A percentile compares a stretch with the other conserved stretches of the same genome.
These are phyloP conservation scores for Linum tenue DNA, from an alignment of 345 rosid species.

Conservation along the genomic window DNA sequence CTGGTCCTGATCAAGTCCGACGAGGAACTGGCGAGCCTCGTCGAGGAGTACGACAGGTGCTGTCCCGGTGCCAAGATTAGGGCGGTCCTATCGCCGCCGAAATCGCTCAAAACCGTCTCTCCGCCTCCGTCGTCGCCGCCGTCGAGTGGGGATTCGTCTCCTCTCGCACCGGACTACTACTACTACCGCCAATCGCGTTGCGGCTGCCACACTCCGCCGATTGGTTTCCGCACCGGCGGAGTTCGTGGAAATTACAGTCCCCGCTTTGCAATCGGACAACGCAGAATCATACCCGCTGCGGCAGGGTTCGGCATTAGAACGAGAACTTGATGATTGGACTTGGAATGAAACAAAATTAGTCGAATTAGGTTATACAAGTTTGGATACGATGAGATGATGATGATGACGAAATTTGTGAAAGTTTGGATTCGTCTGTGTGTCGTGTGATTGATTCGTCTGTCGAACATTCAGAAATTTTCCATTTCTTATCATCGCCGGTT, in stretches of 20 bases:
- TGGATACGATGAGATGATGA: background rate
- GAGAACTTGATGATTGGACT: background rate
- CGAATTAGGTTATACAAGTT: background rate
- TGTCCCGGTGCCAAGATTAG: slow-evolving; percentile 22
- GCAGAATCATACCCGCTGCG: background rate
- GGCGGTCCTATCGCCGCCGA: slow-evolving; percentile 19
- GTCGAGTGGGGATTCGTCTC: slow-evolving; percentile 32
- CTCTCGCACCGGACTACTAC: background rate
- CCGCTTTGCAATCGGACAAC: background rate
- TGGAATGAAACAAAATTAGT: too few species aligned
- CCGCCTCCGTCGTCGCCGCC: slow-evolving; percentile 31
- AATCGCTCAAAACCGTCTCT: slow-evolving; percentile 37
- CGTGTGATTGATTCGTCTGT: too few species aligned
- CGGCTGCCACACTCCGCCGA: slow-evolving; percentile 20
- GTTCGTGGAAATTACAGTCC: background rate
- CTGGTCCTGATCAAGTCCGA: slow-evolving; percentile 66
- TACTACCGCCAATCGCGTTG: slow-evolving; percentile 6
- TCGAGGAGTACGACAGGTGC: slow-evolving; percentile 17
- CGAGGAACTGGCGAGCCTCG: slow-evolving; percentile 49
- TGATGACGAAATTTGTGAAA: background rate
- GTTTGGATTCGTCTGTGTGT: background rate
- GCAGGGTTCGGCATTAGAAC: too few species aligned
- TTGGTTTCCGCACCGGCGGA: slow-evolving; percentile 18
- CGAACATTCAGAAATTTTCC: too few species aligned
- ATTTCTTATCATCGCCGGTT: too few species aligned